These are phyloP conservation scores for Microascus cirrosus DNA, from an alignment of 2,329 filamentous ascomycete genomes.

Conservation along the genomic window DNA sequence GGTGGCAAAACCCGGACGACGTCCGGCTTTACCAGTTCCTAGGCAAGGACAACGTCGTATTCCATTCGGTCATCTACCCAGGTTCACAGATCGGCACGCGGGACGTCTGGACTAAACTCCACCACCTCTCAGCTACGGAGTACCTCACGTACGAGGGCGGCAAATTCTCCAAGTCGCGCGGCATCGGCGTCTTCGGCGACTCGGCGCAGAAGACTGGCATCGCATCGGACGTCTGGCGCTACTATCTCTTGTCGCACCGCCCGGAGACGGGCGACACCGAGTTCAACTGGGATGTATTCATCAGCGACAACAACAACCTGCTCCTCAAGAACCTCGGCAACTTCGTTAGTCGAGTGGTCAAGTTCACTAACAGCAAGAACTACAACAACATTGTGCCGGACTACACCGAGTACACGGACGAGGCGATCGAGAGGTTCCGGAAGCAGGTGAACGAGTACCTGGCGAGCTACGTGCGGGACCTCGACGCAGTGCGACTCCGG, in stretches of 20 bases:
- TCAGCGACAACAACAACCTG: conserved; percentile 78
- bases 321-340: conserved; percentile 69
- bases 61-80: conserved; percentile 70
- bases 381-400: conserved; percentile 54
- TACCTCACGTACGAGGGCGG: conserved; percentile 77
- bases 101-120: conserved; percentile 80
- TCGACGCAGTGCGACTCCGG: conserved; percentile 63
- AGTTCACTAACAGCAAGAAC: conserved; percentile 68
- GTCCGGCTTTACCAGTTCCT: conserved; percentile 91
- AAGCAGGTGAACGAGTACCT: conserved; percentile 56
- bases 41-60: conserved; percentile 64
- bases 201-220: conserved; percentile 81
- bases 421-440: conserved; percentile 40
- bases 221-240: conserved; percentile 81
- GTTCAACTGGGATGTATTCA: conserved; percentile 81
- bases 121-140: conserved; percentile 82
- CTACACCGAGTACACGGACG: conserved; percentile 42
- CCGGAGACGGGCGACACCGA: conserved; percentile 81
- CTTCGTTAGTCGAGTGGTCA: conserved; percentile 63
- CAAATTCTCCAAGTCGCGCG: conserved; percentile 88
- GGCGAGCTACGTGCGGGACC: conserved; percentile 53
- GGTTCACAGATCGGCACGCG: conserved; percentile 73
- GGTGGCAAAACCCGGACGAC: conserved; percentile 86
- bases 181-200: conserved; percentile 84
- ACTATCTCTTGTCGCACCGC: conserved; percentile 76